These are phyloP conservation scores for Byssochlamys sp. DNA, from an alignment of 2,329 filamentous ascomycete species.

Conservation along the genomic window DNA sequence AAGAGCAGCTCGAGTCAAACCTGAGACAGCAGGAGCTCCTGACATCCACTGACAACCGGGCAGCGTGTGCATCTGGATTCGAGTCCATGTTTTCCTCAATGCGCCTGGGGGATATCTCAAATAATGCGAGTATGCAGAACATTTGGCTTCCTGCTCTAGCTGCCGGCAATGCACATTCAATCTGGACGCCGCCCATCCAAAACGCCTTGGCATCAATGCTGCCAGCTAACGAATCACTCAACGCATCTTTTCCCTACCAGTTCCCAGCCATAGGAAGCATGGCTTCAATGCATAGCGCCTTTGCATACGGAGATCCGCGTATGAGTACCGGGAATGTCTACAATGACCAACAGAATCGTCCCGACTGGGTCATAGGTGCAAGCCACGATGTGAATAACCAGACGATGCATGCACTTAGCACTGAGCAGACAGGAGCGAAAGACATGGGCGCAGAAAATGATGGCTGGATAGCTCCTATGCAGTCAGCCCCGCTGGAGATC, in stretches of 20 bases:
- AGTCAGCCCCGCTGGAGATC: conserved; percentile 13
- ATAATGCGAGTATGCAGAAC: neutral
- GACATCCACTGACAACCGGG: conserved; percentile 1
- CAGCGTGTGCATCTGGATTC: neutral
- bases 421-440: neutral
- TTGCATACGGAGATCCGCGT: neutral
- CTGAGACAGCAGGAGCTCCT: conserved; percentile 7
- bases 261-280: conserved; percentile 1
- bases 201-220: neutral
- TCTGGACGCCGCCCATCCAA: neutral
- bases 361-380: neutral
- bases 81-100: neutral
- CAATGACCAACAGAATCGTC: neutral
- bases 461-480: conserved; percentile 5
- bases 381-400: neutral
- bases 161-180: neutral
- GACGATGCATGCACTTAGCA: neutral
- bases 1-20: conserved; percentile 24
- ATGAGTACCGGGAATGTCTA: neutral
- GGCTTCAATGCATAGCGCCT: neutral
- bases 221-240: neutral
- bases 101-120: neutral
- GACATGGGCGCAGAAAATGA: neutral
- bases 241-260: neutral
- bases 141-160: neutral